Conservation (phyloP, 2,329 filamentous ascomycete genomes). For the Penicillium hordei region DNA sequence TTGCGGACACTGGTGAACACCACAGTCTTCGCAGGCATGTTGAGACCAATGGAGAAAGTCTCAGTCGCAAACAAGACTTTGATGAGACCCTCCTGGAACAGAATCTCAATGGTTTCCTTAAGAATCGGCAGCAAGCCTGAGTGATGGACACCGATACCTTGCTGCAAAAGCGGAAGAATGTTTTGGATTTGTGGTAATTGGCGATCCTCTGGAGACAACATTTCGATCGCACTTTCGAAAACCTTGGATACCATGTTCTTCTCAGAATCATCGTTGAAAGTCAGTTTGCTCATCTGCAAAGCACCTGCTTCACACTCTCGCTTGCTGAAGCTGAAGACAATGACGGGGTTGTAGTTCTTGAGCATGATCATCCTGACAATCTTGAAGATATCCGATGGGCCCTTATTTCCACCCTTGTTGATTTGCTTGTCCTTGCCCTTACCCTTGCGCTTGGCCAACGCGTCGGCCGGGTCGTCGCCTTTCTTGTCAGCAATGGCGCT, state of each 20-base stretch:
- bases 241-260: constrained; percentile 93
- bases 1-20: constrained; percentile 98
- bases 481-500: constrained; percentile 81
- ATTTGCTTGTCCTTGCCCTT: constrained; percentile 89
- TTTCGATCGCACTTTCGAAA: constrained; percentile 89
- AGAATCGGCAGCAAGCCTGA: constrained; percentile 91
- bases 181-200: constrained; percentile 86
- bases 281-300: constrained; percentile 78
- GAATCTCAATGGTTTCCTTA: constrained; percentile 97
- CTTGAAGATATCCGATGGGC: constrained; percentile 84
- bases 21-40: constrained; percentile 99
- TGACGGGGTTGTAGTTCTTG: constrained; percentile 95
- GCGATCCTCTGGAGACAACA: constrained; percentile 87
- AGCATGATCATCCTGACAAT: constrained; percentile 99
- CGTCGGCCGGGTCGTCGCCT: constrained; percentile 77
- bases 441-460: constrained; percentile 76
- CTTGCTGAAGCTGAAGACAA: constrained; percentile 99
- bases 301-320: constrained; percentile 91
- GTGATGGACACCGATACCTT: constrained; percentile 96
- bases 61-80: constrained; percentile 98
- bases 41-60: constrained; percentile 96
- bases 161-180: constrained; percentile 80
- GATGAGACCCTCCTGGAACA: constrained; percentile 97
- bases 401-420: constrained; percentile 77
- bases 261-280: constrained; percentile 95